Percentiles rank a stretch among this genome's conserved stretches.
Evolutionary conservation across 2,329 filamentous ascomycete genomes (phyloP).

Genomic region (Dothideomycetes sp.): DNA sequence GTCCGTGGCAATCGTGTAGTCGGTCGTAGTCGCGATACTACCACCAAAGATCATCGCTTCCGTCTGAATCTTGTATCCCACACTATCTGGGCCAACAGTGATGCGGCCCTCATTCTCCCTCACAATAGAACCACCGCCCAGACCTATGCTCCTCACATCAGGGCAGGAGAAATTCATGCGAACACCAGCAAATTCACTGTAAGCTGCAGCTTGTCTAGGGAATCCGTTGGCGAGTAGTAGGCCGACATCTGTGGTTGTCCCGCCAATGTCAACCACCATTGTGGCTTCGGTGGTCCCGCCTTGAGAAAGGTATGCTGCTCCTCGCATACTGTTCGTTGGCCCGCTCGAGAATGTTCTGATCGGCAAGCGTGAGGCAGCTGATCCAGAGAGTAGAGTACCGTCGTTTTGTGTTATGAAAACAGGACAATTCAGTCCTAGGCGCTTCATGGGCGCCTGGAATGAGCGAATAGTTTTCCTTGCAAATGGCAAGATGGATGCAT

Average conservation of each 20-base stretch:
- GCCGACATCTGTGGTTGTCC: conserved; percentile 31
- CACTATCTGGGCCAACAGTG: conserved; percentile 50
- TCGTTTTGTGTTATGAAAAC: conserved; percentile 5
- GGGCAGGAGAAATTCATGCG: conserved; percentile 47
- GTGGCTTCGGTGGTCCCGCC: conserved; percentile 1
- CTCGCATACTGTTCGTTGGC: conserved; percentile 6
- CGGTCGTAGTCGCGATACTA: conserved; percentile 46
- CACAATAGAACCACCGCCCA: conserved; percentile 49
- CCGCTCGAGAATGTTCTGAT: conserved; percentile 7
- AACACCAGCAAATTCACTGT: conserved; percentile 51
- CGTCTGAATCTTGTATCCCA: conserved; percentile 45
- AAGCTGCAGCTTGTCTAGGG: conserved; percentile 51
- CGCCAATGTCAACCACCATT: conserved; percentile 6
- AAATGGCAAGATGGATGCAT: conserved; percentile 4
- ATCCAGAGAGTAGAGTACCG: conserved; percentile 2
- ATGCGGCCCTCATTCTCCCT: conserved; percentile 26
- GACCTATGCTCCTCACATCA: conserved; percentile 48
- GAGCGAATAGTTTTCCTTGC: conserved; percentile 5
- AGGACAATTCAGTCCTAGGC: conserved; percentile 3
- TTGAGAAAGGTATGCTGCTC: conserved; percentile 5
- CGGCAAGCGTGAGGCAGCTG: conserved; percentile 2
- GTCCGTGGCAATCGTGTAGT: conserved; percentile 33
- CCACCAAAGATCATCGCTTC: conserved; percentile 49
- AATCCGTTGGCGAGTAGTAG: conserved; percentile 51
- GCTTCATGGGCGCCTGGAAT: conserved; percentile 5